phyloP scores from a whole-genome alignment of 179 eudicot genomes.

The Silene coronaria region DNA sequence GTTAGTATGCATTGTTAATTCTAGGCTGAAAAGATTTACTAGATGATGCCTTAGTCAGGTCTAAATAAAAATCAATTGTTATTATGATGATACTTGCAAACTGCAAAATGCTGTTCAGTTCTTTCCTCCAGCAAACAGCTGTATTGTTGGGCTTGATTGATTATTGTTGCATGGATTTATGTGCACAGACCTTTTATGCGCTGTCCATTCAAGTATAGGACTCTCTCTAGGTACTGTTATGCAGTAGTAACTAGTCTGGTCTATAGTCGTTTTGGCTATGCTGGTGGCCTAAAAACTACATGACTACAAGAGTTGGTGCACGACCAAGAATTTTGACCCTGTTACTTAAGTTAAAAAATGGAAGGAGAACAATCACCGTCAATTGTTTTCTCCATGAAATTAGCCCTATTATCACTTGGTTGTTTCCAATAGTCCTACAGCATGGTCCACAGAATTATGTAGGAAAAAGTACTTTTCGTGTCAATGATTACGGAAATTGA shows the following conservation, averaged over 20 bases:
- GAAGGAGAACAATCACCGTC: neutral
- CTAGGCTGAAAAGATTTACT: neutral
- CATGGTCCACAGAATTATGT: neutral
- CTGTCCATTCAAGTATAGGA: neutral
- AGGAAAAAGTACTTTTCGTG: neutral
- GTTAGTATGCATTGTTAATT: neutral
- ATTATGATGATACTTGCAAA: neutral
- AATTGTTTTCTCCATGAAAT: neutral
- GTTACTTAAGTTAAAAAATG: neutral
- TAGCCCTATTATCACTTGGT: neutral
- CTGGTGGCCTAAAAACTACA: neutral
- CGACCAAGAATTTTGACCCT: neutral
- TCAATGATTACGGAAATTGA: neutral
- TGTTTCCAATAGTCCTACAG: neutral
- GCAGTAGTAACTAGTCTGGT: neutral
- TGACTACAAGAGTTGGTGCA: neutral
- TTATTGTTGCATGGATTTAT: slow-evolving; percentile 3
- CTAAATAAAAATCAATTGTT: neutral
- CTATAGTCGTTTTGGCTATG: neutral
- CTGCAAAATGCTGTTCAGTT: neutral
- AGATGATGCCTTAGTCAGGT: neutral
- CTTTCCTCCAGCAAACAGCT: neutral
- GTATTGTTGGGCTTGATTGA: neutral
- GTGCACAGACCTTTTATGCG: neutral
- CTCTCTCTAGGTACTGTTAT: neutral